Conservation (phyloP, 495 filamentous ascomycete genomes). For the Aspergillus incahuasiensis region DNA sequence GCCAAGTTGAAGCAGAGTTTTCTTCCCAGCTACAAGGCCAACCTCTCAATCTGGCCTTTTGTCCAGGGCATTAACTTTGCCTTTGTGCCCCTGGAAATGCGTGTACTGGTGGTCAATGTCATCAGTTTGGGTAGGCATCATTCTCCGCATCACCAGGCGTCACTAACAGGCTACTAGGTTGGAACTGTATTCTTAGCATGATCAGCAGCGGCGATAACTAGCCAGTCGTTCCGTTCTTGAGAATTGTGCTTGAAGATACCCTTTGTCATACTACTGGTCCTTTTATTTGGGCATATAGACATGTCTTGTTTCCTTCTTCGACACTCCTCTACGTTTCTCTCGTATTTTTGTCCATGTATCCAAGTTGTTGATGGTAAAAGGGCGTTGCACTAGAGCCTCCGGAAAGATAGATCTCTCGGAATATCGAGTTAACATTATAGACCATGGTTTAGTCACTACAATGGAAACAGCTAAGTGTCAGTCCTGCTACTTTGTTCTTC, state of each 20-base stretch:
- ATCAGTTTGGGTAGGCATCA: constrained; percentile 61
- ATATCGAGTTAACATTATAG: background rate
- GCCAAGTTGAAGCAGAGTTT: constrained; percentile 72
- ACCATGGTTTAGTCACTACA: background rate
- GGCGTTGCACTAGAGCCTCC: background rate
- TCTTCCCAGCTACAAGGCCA: constrained; percentile 64
- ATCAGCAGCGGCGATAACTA: constrained; percentile 59
- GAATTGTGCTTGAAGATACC: constrained; percentile 23
- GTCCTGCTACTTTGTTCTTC: background rate
- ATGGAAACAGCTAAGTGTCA: background rate
- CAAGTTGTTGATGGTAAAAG: background rate
- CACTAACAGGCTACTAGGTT: constrained; percentile 52
- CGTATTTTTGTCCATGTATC: background rate
- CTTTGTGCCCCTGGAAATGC: constrained; percentile 78
- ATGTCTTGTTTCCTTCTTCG: background rate
- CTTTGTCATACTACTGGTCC: constrained; percentile 13
- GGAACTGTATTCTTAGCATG: constrained; percentile 93
- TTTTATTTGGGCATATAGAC: background rate
- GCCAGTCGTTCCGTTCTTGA: constrained; percentile 4
- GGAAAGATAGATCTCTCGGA: background rate
- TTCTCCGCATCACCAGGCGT: background rate
- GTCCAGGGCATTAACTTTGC: constrained; percentile 91
- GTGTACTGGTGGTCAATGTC: constrained; percentile 85
- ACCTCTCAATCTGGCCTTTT: constrained; percentile 89
- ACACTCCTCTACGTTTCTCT: background rate